A percentile compares a stretch with the other conserved stretches of the same genome.
phyloP scores from a whole-genome alignment of 164 flowering plant species.

The Chloranthus sessilifolius region DNA sequence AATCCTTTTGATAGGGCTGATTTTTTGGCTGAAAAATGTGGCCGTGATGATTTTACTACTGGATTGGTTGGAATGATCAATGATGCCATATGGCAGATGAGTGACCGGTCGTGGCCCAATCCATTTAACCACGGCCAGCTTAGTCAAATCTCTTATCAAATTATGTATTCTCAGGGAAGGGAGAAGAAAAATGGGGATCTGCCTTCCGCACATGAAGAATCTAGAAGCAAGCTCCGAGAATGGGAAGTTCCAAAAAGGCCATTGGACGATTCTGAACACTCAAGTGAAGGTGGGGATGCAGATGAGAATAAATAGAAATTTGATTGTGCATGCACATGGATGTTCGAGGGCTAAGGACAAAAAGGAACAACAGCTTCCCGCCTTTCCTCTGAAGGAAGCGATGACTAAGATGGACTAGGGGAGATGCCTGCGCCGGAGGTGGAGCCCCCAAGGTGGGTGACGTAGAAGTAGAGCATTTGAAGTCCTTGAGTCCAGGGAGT shows the following conservation, averaged over 20 bases:
- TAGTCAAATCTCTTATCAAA: neutral
- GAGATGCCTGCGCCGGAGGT: too few species aligned
- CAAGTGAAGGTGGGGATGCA: constrained; percentile 29
- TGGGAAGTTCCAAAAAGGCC: constrained; percentile 34
- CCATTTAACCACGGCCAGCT: neutral
- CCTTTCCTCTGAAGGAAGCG: neutral
- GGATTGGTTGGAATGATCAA: neutral
- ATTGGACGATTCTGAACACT: constrained; percentile 21
- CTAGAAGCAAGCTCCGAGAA: constrained; percentile 29
- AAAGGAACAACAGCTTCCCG: neutral
- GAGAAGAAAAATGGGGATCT: constrained; percentile 21
- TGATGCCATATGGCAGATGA: neutral
- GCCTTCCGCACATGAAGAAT: constrained; percentile 41
- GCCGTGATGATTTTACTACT: neutral
- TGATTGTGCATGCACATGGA: neutral
- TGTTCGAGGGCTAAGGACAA: neutral
- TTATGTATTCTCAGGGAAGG: constrained; percentile 22
- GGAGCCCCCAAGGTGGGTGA: too few species aligned
- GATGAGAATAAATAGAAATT: constrained; percentile 14
- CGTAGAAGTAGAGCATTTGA: neutral
- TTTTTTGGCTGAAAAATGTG: too few species aligned
- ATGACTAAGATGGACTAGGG: neutral
- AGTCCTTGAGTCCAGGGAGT: neutral
- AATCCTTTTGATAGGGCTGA: too few species aligned
- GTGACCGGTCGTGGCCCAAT: neutral